Evolutionary conservation across 441 rosid genomes (phyloP).

Genomic region (Hura crepitans): DNA sequence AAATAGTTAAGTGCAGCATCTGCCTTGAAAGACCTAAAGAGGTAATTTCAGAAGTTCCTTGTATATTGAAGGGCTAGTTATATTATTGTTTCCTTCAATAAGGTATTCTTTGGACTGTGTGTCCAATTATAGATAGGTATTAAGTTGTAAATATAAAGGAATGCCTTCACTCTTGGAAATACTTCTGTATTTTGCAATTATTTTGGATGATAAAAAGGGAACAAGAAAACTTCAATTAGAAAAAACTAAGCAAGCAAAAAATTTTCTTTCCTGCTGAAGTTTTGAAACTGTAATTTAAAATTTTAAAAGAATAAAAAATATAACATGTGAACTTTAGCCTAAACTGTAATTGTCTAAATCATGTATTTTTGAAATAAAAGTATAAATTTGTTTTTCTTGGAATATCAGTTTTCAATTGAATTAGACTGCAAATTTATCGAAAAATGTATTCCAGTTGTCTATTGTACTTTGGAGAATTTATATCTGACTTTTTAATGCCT

Average conservation of each 20-base stretch:
- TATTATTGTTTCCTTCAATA: not conserved
- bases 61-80: not conserved
- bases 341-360: no score
- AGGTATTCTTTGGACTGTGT: not conserved
- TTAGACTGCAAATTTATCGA: no score
- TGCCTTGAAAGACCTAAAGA: slow-evolving; percentile 88
- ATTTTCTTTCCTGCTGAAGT: not conserved
- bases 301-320: no score
- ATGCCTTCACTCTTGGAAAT: not conserved
- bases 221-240: not conserved
- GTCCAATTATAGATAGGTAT: not conserved
- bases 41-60: slow-evolving; percentile 35
- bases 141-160: slow-evolving; percentile 2
- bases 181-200: not conserved
- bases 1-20: slow-evolving; percentile 83
- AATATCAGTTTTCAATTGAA: no score
- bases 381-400: no score
- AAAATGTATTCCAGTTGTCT: no score
- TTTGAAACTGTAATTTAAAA: no score
- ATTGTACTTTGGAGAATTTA: no score
- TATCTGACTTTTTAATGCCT: no score
- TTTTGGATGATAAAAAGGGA: not conserved
- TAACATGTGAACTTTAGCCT: no score
- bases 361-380: no score
- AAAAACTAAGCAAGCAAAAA: not conserved